These are phyloP conservation scores for Acacia melanoxylon DNA, from an alignment of 306 rosid species.

Conservation along the genomic window DNA sequence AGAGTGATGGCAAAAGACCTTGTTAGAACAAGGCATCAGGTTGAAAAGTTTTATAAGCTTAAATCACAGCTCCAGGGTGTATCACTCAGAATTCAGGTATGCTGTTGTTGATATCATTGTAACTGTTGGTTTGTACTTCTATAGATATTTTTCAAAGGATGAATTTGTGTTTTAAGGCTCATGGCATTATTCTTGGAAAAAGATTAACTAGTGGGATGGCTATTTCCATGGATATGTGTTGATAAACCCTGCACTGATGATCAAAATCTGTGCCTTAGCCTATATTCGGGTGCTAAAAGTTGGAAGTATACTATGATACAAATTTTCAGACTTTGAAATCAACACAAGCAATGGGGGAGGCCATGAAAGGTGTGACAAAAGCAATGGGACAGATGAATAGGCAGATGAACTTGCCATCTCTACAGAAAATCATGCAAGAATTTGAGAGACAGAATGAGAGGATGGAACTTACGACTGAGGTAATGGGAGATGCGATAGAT, in stretches of 20 bases:
- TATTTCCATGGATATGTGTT: neutral
- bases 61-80: conserved; percentile 96
- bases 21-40: conserved; percentile 87
- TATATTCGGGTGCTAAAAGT: neutral
- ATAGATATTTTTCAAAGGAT: conserved; percentile 1
- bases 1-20: conserved; percentile 94
- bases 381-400: conserved; percentile 99
- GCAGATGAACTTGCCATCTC: conserved; percentile 91
- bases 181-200: conserved; percentile 7
- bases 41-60: conserved; percentile 85
- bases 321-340: conserved; percentile 76
- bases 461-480: conserved; percentile 82
- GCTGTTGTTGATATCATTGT: conserved; percentile 6
- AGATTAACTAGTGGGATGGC: neutral
- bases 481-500: conserved; percentile 95
- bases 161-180: neutral
- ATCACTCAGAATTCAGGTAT: conserved; percentile 84
- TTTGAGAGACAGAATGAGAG: conserved; percentile 91
- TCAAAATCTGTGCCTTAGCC: neutral
- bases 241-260: neutral
- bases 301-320: neutral
- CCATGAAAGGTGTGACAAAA: conserved; percentile 98
- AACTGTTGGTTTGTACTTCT: neutral
- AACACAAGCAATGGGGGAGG: conserved; percentile 98
- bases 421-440: conserved; percentile 95